Conservation (phyloP, 2,329 filamentous ascomycete genomes). For the Fusarium piperis region DNA sequence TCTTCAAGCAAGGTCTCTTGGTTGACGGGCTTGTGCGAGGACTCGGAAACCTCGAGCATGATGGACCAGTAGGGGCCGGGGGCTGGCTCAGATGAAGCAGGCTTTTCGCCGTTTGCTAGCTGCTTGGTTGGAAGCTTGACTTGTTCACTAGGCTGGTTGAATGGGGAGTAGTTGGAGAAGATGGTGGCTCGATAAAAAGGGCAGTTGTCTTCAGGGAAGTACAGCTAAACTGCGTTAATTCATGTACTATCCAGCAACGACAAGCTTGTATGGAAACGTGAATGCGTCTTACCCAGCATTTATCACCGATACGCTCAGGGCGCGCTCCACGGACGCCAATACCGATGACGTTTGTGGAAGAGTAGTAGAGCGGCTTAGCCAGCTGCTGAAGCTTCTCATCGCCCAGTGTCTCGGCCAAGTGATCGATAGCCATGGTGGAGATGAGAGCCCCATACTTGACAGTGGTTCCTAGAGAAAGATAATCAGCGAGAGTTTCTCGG, state of each 20-base stretch:
- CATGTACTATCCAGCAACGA: not conserved
- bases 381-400: constrained; percentile 83
- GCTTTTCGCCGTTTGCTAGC: constrained; percentile 85
- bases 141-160: constrained; percentile 90
- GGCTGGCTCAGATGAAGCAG: constrained; percentile 75
- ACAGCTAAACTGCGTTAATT: constrained; percentile 65
- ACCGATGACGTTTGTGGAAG: constrained; percentile 95
- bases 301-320: constrained; percentile 96
- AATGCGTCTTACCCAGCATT: constrained; percentile 82
- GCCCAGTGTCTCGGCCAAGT: constrained; percentile 85
- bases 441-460: constrained; percentile 61
- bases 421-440: constrained; percentile 95
- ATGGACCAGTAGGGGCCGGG: constrained; percentile 99
- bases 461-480: not conserved
- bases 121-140: constrained; percentile 88
- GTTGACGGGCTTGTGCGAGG: constrained; percentile 92
- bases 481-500: not conserved
- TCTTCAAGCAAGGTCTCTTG: constrained; percentile 84
- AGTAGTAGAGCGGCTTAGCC: constrained; percentile 94
- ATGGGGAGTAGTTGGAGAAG: constrained; percentile 99
- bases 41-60: constrained; percentile 99
- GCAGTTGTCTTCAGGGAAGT: constrained; percentile 99
- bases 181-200: constrained; percentile 99
- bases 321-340: constrained; percentile 92
- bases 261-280: not conserved